A percentile compares a stretch with the other conserved stretches of the same genome.
Conservation (phyloP, 805 yeast genomes). For the Candida wancherniae region DNA sequence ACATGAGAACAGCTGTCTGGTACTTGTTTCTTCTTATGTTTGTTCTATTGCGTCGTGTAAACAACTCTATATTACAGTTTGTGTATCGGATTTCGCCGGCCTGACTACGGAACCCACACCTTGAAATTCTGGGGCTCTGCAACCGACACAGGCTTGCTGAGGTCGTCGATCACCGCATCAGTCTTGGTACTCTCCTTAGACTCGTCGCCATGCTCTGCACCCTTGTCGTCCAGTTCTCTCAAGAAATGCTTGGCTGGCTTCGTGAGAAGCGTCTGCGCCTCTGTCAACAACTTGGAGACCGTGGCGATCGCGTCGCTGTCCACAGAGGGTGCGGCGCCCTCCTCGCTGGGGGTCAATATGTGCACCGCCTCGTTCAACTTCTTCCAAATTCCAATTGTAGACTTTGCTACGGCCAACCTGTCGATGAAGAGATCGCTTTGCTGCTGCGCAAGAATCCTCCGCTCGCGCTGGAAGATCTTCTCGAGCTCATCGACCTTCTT, state of each 20-base stretch:
- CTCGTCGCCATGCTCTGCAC: too few species aligned
- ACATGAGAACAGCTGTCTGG: neutral
- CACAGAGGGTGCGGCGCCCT: slow-evolving; percentile 6
- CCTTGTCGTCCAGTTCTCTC: slow-evolving; percentile 13
- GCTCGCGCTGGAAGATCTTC: slow-evolving; percentile 60
- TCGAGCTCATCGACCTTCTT: slow-evolving; percentile 57
- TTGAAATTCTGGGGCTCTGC: slow-evolving; percentile 40
- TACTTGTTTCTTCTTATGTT: neutral
- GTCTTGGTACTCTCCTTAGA: slow-evolving; percentile 3
- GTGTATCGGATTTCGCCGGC: neutral
- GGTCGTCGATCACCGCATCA: slow-evolving; percentile 3
- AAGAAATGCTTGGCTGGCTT: slow-evolving; percentile 30
- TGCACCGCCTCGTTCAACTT: slow-evolving; percentile 39
- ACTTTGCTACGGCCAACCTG: slow-evolving; percentile 59
- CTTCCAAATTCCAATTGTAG: slow-evolving; percentile 46
- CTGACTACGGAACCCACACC: slow-evolving; percentile 39
- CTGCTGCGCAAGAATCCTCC: slow-evolving; percentile 52
- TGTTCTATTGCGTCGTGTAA: neutral
- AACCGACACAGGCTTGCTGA: slow-evolving; percentile 31
- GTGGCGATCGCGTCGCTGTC: slow-evolving; percentile 6
- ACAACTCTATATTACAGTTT: neutral
- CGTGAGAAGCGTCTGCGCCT: slow-evolving; percentile 29
- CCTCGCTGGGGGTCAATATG: slow-evolving; percentile 10
- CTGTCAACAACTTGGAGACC: slow-evolving; percentile 22
- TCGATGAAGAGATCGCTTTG: slow-evolving; percentile 66